These are phyloP conservation scores for Cyberlindnera nakhonratchasimensis DNA, from an alignment of 805 yeast species.

Conservation along the genomic window DNA sequence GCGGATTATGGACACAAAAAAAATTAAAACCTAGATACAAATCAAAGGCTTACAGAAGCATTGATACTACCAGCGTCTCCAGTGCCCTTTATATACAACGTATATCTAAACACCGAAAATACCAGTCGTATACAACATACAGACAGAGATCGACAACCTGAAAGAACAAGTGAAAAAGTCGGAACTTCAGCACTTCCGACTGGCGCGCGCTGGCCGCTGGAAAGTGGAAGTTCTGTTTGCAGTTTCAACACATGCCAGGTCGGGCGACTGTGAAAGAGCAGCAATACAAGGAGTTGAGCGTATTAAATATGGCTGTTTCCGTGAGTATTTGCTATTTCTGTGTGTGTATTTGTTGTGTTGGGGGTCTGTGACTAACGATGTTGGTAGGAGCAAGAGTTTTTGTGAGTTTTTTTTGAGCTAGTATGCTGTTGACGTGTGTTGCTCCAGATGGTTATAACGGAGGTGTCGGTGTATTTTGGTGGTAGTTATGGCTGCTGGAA, in stretches of 20 bases:
- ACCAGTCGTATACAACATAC: too few species aligned
- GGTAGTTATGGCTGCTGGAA: too few species aligned
- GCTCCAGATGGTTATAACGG: too few species aligned
- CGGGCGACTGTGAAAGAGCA: too few species aligned
- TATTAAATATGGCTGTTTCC: background rate
- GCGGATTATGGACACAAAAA: background rate
- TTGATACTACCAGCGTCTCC: background rate
- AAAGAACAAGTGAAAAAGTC: background rate
- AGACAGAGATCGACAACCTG: too few species aligned
- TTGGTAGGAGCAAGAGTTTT: slow-evolving; percentile 16
- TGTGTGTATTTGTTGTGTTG: too few species aligned
- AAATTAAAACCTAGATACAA: background rate
- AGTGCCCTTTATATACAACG: background rate
- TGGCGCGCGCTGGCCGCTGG: too few species aligned
- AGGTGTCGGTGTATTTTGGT: too few species aligned
- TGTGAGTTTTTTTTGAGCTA: slow-evolving; percentile 11
- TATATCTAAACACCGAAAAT: too few species aligned
- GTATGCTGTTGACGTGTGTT: slow-evolving; percentile 1
- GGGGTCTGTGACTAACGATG: background rate
- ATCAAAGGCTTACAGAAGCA: background rate
- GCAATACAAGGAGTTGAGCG: too few species aligned
- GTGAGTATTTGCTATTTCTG: background rate
- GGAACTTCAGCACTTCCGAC: background rate
- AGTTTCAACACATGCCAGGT: too few species aligned
- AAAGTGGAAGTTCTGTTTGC: too few species aligned